Base-by-base conservation (phyloP, 1,284 basidiomycete genomes). In the Ustilago esculenta region DNA sequence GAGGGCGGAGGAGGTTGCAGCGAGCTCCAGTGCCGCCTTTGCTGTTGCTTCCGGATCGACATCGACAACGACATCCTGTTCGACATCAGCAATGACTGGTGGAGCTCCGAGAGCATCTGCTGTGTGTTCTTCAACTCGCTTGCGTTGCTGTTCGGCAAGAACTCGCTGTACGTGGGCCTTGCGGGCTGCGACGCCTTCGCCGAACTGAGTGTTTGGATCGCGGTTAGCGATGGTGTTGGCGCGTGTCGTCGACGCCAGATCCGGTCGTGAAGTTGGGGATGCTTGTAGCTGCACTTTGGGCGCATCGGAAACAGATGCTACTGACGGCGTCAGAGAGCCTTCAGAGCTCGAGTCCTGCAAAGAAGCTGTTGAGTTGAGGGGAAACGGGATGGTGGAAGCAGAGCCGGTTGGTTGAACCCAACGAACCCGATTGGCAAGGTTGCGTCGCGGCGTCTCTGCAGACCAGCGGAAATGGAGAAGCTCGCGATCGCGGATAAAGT, bases 391-490 rank as follows among this genome's bases (percentile, higher is more conserved):
- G 30, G 50, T 21, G 1, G 57, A 49, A 27, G 48, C 30, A 9
- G 57, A 34, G 4, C 49, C 54, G 17, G 44, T 25, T 4, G 56
- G 39, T 21, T 53, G 57, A 21, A 77, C 65, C 74, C 76, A 77
- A 25, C 72, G 61, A 14, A 79, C 74, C 11, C 66, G 58, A 43
- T 61, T 67, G 43, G 59, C 71, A 42, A 56, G 56, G 34, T 49
- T 72, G 37, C 60, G 56, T 25, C 59, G 65, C 29, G 63, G 70
- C 4, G 73, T 75, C 15, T 72, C 61, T 10, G 74, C 60, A 1
- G 59, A 52, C 79, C 79, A 80, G n/a, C 76, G 73, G 29, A 80
- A 68, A 27, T 75, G 64, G 18, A 80, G 48, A 8, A 78, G 53
- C 34, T 80, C 79, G 18, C 79, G 61, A 39, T 80, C 79, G 40